These are phyloP conservation scores for Spiraea crenata DNA, from an alignment of 331 rosid genomes.

Conservation along the genomic window DNA sequence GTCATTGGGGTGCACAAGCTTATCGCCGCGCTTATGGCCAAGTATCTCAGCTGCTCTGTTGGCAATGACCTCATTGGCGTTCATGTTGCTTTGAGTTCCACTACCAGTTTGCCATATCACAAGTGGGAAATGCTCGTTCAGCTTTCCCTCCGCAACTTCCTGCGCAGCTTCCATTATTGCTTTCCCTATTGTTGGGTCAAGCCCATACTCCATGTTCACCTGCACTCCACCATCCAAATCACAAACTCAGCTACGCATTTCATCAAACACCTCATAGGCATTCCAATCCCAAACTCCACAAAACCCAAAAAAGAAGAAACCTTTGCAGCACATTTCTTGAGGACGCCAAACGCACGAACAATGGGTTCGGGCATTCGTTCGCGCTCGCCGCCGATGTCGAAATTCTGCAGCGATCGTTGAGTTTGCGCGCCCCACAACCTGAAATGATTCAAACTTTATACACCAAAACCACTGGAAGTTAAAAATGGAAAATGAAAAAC, in stretches of 20 bases:
- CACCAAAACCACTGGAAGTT: not conserved
- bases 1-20: slow-evolving; percentile 95
- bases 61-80: slow-evolving; percentile 98
- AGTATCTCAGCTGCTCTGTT: slow-evolving; percentile 97
- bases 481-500: not conserved
- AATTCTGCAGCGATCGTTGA: slow-evolving; percentile 89
- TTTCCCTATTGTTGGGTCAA: slow-evolving; percentile 78
- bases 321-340: slow-evolving; percentile 93
- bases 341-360: slow-evolving; percentile 85
- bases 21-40: slow-evolving; percentile 91
- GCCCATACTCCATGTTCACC: slow-evolving; percentile 95
- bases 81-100: slow-evolving; percentile 99
- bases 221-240: slow-evolving; percentile 11
- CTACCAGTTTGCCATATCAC: slow-evolving; percentile 99
- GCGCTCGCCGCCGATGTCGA: slow-evolving; percentile 93
- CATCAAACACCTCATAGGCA: slow-evolving; percentile 1
- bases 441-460: not conserved
- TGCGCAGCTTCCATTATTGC: slow-evolving; percentile 91
- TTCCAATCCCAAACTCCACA: not conserved
- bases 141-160: slow-evolving; percentile 97
- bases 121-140: slow-evolving; percentile 88
- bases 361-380: slow-evolving; percentile 99
- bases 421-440: slow-evolving; percentile 99
- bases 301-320: slow-evolving; percentile 25
- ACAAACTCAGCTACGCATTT: not conserved